Evolutionary conservation across 2,329 filamentous ascomycete species (phyloP).

Genomic region (Ceratocystis ficicola): DNA sequence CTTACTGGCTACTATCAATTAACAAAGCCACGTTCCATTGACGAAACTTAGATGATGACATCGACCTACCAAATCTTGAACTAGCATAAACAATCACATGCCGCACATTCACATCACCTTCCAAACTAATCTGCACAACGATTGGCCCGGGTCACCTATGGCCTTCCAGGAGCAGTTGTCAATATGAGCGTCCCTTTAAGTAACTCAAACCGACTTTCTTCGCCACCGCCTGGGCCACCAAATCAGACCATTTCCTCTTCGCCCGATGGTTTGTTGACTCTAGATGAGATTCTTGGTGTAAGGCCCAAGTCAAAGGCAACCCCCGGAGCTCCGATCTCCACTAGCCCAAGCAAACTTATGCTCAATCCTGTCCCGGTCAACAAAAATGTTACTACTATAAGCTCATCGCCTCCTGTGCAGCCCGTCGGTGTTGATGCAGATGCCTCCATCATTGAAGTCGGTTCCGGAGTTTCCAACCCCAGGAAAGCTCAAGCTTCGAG

Average conservation of each 20-base stretch:
- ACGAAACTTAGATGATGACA: neutral
- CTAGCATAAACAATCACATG: conserved; percentile 2
- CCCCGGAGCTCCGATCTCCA: neutral
- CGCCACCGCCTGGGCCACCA: neutral
- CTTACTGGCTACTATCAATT: neutral
- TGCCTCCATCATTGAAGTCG: conserved; percentile 18
- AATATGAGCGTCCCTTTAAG: conserved; percentile 6
- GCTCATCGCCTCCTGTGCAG: neutral
- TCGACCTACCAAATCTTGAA: neutral
- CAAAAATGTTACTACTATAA: neutral
- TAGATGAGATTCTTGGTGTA: neutral
- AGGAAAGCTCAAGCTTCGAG: neutral
- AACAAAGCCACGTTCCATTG: neutral
- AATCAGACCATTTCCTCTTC: conserved; percentile 14
- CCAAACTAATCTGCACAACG: neutral
- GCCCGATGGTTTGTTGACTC: neutral
- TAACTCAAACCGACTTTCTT: neutral
- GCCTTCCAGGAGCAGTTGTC: neutral
- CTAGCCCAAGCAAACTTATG: neutral
- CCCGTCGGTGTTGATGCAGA: neutral
- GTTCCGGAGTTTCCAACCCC: neutral
- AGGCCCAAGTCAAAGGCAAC: neutral
- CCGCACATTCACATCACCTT: neutral
- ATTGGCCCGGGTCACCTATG: neutral
- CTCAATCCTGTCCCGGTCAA: neutral